Percentiles rank a stretch among this genome's conserved stretches.
Evolutionary conservation across 2,329 filamentous ascomycete species (phyloP).

Genomic region (Fusarium sp.): DNA sequence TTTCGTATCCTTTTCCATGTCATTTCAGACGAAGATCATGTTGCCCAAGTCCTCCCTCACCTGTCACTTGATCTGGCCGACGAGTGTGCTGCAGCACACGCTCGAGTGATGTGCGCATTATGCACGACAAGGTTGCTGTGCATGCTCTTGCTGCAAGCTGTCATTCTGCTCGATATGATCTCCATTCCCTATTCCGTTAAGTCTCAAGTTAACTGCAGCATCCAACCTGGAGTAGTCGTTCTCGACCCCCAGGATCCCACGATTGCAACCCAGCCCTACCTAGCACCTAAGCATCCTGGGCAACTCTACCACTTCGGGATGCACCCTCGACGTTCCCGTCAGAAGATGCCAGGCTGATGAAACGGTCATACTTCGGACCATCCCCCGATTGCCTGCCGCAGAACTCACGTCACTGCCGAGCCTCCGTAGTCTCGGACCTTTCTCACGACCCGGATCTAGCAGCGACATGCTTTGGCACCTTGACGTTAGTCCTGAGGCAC

Average conservation of each 20-base stretch:
- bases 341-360: constrained; percentile 19
- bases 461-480: constrained; percentile 24
- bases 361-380: constrained; percentile 21
- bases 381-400: constrained; percentile 13
- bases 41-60: background rate
- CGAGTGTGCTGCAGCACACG: background rate
- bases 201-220: background rate
- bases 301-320: constrained; percentile 7
- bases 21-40: background rate
- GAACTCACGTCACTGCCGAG: constrained; percentile 22
- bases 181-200: constrained; percentile 1
- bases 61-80: background rate
- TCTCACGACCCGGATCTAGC: constrained; percentile 14
- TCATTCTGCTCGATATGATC: constrained; percentile 7
- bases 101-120: constrained; percentile 19
- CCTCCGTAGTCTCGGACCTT: constrained; percentile 17
- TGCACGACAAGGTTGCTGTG: constrained; percentile 14
- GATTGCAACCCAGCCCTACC: background rate
- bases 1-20: background rate
- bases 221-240: background rate
- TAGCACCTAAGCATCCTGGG: constrained; percentile 9
- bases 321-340: background rate
- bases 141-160: constrained; percentile 5
- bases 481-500: constrained; percentile 36
- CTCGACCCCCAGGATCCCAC: background rate